Base-by-base conservation (phyloP, 768 basidiomycete species). In the Boletus insuetus region DNA sequence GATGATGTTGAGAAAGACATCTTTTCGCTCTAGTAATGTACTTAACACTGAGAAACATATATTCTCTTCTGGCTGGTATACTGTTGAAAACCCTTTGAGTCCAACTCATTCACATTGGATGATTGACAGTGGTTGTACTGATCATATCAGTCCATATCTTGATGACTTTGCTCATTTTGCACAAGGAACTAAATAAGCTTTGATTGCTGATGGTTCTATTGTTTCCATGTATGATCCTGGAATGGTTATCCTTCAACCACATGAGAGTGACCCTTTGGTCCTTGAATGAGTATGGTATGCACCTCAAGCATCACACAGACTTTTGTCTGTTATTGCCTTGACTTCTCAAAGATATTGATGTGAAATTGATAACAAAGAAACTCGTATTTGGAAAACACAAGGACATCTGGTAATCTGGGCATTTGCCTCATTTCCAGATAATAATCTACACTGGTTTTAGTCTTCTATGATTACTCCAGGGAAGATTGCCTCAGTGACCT, bases 161-260 rank as follows among this genome's bases (percentile, higher is more conserved):
- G n/a, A 17, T 39, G n/a, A 39, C 38, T 39, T 39, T 2, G n/a
- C n/a, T 17, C n/a, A 17, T 17, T 8, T 39, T 0, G 3, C 3
- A 9, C 4, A 7, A 17, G n/a, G n/a, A 3, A 17, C 16, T 7
- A 39, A 39, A 3, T 0, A 17, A 0, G 6, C 17, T 3, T 6
- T 6, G 0, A 19, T 39, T 3, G 38, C 38, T 2, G 10, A 39
- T 39, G 38, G 38, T 9, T 17, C 16, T 19, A 3, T n/a, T 14
- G 14, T 39, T 0, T 6, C 8, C 8, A 39, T 39, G 8, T 8
- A 7, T 19, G 38, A n/a, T 4, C 7, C 38, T 17, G n/a, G 38
- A 1, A 17, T 19, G 6, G 38, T 39, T 0, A 39, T 39, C 6
- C 4, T 39, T 8, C 1, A 9, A 1, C 38, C n/a, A 2, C 17